Conservation (phyloP, 805 yeast genomes). For the Sugiyamaella boreocaroliniensis region DNA sequence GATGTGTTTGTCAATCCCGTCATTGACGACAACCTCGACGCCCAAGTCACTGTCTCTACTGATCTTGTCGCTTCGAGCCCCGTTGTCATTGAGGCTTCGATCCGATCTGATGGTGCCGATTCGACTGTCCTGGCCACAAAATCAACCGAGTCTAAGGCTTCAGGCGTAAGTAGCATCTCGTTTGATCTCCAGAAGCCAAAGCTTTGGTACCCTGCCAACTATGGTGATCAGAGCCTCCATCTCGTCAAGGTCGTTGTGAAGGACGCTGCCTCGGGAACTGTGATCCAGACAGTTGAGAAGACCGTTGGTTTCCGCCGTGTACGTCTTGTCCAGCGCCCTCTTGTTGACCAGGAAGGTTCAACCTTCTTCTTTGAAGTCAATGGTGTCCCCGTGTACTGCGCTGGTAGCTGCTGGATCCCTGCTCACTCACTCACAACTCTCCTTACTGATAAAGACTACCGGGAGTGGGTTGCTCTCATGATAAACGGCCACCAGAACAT, state of each 20-base stretch:
- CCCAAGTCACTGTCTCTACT: constrained; percentile 9
- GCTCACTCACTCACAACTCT: constrained; percentile 37
- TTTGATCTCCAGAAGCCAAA: constrained; percentile 26
- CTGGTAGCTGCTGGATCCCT: constrained; percentile 47
- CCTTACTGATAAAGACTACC: constrained; percentile 34
- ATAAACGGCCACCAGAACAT: constrained; percentile 39
- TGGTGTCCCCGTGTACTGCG: constrained; percentile 33
- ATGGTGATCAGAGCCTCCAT: constrained; percentile 36
- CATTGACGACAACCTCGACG: constrained; percentile 13
- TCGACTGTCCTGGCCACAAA: background rate
- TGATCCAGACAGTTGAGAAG: constrained; percentile 18
- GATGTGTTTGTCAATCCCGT: constrained; percentile 20
- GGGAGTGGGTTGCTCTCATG: constrained; percentile 33
- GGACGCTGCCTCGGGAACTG: background rate
- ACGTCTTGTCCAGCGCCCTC: constrained; percentile 35
- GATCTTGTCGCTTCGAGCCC: background rate
- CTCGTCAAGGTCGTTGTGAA: constrained; percentile 17
- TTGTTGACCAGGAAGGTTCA: constrained; percentile 32
- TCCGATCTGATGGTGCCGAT: background rate
- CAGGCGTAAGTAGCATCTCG: constrained; percentile 4
- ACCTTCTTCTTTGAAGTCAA: constrained; percentile 41
- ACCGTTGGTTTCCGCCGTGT: constrained; percentile 36
- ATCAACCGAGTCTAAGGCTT: background rate
- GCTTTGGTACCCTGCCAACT: constrained; percentile 39
- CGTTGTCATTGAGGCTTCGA: constrained; percentile 10